Percentiles rank a stretch among this genome's conserved stretches.
These are phyloP conservation scores for Lepidium campestre DNA, from an alignment of 441 rosid genomes.

Conservation along the genomic window DNA sequence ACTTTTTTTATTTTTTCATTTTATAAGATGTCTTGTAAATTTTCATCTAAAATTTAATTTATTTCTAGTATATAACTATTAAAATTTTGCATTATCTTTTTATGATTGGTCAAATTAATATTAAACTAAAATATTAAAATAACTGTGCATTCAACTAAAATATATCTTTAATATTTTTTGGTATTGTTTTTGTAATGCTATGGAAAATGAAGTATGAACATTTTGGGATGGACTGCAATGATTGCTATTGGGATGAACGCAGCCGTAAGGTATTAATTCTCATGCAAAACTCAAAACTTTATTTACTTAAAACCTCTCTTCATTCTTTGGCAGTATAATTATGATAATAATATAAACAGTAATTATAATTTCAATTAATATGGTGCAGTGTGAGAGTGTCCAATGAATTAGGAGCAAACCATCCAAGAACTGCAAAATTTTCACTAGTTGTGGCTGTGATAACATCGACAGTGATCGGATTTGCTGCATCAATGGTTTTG, in stretches of 20 bases:
- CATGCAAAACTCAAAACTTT: not conserved
- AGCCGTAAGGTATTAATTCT: conserved; percentile 57
- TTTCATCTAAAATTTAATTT: too few relatives aligned
- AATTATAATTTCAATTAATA: not conserved
- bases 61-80: too few relatives aligned
- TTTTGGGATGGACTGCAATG: conserved; percentile 72
- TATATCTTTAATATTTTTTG: not conserved
- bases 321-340: not conserved
- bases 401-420: conserved; percentile 70
- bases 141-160: too few relatives aligned
- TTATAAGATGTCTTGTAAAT: too few relatives aligned
- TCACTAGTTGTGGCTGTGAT: conserved; percentile 57
- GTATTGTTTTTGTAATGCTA: not conserved
- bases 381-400: conserved; percentile 66
- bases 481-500: conserved; percentile 34
- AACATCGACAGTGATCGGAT: conserved; percentile 44
- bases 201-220: conserved; percentile 50
- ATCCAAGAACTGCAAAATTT: conserved; percentile 62
- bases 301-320: not conserved
- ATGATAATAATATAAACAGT: not conserved
- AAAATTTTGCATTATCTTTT: too few relatives aligned
- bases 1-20: too few relatives aligned
- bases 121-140: too few relatives aligned
- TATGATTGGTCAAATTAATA: too few relatives aligned
- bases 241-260: conserved; percentile 63